Evolutionary conservation across 192 early-diverging fungal genomes (phyloP), one percentile per base, ranked within the genome.

Genomic region (Chytriomyces hyalinus): DNA sequence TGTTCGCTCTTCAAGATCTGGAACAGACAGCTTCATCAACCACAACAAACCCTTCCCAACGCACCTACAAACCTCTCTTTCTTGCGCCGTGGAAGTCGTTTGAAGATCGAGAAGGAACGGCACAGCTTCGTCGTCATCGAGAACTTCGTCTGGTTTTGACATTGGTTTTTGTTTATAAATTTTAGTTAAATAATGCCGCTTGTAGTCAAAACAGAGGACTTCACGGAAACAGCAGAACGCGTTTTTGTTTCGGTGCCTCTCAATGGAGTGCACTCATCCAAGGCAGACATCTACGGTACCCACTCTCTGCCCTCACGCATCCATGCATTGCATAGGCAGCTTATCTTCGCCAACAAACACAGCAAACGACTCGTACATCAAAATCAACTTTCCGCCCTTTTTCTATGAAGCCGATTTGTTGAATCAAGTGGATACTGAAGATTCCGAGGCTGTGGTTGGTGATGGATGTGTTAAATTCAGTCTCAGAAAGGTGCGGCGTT

Each of bases 391-490:
- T 67, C 73, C 81, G 11, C 85, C 84, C 47, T 87, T 82, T 64
- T 82, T 89, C 49, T 89, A 87, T 66, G 88, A 89, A 78, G 75
- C 85, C 15, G 85, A 89, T 76, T 49, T 89, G 11, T 44, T 44
- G 15, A 75, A 71, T 22, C 26, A 36, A 20, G 74, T 89, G 9
- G 81, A 86, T 53, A 46, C 75, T 20, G 74, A 79, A 44, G 67
- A 76, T 11, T 84, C 85, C 48, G 68, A 77, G 28, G 81, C 81
- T 26, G 75, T 75, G 0, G 65, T 88, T 66, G 87, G 82, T 10
- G 68, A 80, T 49, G 82, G 81, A 7, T 69, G 71, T 49, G 82
- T 80, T 6, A 81, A 72, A 57, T 81, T 86, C 44, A 74, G 78
- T 26, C 48, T 88, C 51, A 72, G 79, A 13, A 88, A 88, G 82